phyloP scores from a whole-genome alignment of 768 basidiomycete species.

The Harrya chromipes region DNA sequence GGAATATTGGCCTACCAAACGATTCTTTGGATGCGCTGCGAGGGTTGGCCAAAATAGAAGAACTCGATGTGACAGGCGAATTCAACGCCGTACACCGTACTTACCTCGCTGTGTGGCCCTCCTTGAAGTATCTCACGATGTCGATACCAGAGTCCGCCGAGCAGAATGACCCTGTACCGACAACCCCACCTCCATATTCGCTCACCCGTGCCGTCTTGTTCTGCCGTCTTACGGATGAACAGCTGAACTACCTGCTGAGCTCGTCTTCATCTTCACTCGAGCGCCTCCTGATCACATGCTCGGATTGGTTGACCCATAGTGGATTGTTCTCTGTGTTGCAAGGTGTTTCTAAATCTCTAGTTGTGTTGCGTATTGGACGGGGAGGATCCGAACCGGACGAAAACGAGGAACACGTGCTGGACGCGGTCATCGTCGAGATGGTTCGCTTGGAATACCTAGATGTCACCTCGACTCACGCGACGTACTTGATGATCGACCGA shows the following conservation, averaged over 20 bases:
- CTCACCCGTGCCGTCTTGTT: background rate
- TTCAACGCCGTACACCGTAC: background rate
- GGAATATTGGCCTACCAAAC: too few species aligned
- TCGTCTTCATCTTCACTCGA: background rate
- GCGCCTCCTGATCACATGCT: background rate
- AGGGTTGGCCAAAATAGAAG: background rate
- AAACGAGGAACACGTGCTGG: background rate
- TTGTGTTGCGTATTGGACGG: background rate
- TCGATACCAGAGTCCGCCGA: background rate
- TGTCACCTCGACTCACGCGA: background rate
- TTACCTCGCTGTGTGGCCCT: background rate
- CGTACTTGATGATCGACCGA: background rate
- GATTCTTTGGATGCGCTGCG: background rate
- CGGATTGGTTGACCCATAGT: background rate
- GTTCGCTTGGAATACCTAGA: background rate
- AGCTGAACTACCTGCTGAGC: background rate
- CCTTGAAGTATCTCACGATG: background rate
- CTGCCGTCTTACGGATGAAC: background rate
- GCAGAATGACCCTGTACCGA: background rate
- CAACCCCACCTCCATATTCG: background rate
- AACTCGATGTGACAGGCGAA: background rate
- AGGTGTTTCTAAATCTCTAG: background rate
- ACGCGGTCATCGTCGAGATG: background rate
- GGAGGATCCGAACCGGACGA: background rate
- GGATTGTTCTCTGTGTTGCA: background rate